These are phyloP conservation scores for Calonectria leucothoes DNA, from an alignment of 2,329 filamentous ascomycete species.

Conservation along the genomic window DNA sequence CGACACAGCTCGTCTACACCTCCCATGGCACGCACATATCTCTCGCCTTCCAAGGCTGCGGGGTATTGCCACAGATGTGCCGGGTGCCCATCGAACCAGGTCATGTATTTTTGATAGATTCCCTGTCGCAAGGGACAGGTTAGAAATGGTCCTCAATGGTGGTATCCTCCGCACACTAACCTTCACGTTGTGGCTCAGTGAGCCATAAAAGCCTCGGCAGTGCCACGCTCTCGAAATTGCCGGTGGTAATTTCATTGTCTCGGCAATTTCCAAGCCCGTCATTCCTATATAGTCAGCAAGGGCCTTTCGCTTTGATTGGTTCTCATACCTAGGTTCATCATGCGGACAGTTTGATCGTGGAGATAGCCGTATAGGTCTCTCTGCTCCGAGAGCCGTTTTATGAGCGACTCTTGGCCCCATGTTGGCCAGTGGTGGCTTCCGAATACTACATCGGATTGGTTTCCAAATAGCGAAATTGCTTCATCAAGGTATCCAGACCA, in stretches of 20 bases:
- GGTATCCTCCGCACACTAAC: background rate
- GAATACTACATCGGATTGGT: constrained; percentile 48
- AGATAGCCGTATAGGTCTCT: constrained; percentile 54
- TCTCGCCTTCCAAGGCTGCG: constrained; percentile 42
- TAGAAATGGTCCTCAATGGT: background rate
- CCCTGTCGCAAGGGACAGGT: background rate
- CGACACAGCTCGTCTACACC: constrained; percentile 45
- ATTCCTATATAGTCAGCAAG: constrained; percentile 34
- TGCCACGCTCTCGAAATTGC: constrained; percentile 32
- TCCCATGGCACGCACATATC: constrained; percentile 52
- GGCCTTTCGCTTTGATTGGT: too few relatives aligned
- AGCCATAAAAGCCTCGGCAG: constrained; percentile 51
- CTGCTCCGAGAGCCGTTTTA: constrained; percentile 46
- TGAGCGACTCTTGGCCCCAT: constrained; percentile 45
- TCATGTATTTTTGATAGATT: constrained; percentile 37
- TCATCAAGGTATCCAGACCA: constrained; percentile 54
- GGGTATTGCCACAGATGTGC: constrained; percentile 16
- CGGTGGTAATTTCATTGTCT: constrained; percentile 48
- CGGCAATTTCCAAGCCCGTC: constrained; percentile 53
- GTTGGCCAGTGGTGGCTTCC: constrained; percentile 56
- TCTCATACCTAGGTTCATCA: constrained; percentile 44
- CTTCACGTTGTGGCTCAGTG: constrained; percentile 52
- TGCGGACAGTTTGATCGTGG: constrained; percentile 53
- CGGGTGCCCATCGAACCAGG: constrained; percentile 39
- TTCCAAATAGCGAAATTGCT: constrained; percentile 48